Evolutionary conservation across 768 basidiomycete species (phyloP).

Genomic region (Tremella yokohamensis): DNA sequence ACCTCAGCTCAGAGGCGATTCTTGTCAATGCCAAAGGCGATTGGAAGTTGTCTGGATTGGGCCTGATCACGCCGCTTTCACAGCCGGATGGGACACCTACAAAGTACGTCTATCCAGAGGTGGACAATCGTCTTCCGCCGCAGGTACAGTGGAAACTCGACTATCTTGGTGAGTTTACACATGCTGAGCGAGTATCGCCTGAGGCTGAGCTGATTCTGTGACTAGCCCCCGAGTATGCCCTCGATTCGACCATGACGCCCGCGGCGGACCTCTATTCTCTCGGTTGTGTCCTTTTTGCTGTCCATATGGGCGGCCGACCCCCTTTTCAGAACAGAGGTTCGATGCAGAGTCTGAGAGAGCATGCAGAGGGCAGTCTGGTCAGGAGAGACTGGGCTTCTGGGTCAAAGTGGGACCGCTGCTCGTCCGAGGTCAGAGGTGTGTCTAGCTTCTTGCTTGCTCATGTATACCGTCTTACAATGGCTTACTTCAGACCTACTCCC

Average conservation of each 20-base stretch:
- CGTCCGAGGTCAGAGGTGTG: conserved; percentile 44
- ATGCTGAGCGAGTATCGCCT: background rate
- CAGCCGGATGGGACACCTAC: conserved; percentile 67
- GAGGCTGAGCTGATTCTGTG: background rate
- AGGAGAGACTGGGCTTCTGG: conserved; percentile 45
- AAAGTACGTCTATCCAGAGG: conserved; percentile 85
- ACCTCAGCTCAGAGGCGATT: conserved; percentile 79
- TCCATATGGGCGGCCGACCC: conserved; percentile 79
- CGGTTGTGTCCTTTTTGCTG: conserved; percentile 84
- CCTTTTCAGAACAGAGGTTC: conserved; percentile 76
- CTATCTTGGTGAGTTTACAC: conserved; percentile 69
- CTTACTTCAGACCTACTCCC: conserved; percentile 64
- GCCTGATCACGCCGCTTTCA: conserved; percentile 74
- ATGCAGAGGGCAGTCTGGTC: conserved; percentile 46
- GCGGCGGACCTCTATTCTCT: conserved; percentile 82
- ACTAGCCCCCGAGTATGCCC: conserved; percentile 85
- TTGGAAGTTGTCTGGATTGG: conserved; percentile 93
- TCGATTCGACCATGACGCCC: conserved; percentile 81
- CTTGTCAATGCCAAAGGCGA: conserved; percentile 90
- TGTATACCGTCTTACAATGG: background rate
- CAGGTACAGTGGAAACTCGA: conserved; percentile 90
- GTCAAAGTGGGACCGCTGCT: conserved; percentile 40
- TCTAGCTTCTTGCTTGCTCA: background rate
- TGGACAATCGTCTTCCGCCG: conserved; percentile 71
- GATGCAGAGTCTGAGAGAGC: conserved; percentile 48